Percentiles rank a stretch among this genome's conserved stretches.
These are phyloP conservation scores for Effrenium voratum DNA, from an alignment of 73 alveolate species.

Conservation along the genomic window DNA sequence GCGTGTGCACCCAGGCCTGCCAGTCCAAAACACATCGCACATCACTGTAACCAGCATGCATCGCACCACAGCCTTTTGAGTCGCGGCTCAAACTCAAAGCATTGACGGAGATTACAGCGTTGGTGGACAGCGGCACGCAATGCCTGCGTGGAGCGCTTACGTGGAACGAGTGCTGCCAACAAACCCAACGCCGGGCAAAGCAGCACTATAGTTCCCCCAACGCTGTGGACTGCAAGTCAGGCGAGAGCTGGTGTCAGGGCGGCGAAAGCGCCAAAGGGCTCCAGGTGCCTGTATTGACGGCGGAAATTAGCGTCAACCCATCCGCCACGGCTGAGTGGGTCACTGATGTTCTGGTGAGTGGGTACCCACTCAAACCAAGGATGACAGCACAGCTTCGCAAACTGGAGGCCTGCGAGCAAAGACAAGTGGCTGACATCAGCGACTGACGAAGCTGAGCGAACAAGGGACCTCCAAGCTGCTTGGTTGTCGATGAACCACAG, in stretches of 20 bases:
- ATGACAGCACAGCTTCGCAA: neutral
- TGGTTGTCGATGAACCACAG: slow-evolving; percentile 27
- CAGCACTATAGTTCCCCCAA: no score
- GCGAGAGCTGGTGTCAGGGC: neutral
- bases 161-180: no score
- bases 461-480: neutral
- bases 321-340: slow-evolving; percentile 18
- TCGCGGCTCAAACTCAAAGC: no score
- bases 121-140: no score
- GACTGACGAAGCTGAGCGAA: neutral
- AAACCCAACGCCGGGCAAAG: no score
- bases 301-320: neutral
- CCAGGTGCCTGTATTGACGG: neutral
- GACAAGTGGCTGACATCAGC: slow-evolving; percentile 1
- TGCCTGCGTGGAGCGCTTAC: no score
- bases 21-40: no score
- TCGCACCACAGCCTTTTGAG: no score
- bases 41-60: no score
- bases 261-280: neutral
- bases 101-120: no score
- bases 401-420: neutral
- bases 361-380: slow-evolving; percentile 68
- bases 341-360: neutral
- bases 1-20: no score
- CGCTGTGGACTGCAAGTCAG: neutral